Conservation (phyloP, 306 rosid genomes). For the Adenanthera pavonina region DNA sequence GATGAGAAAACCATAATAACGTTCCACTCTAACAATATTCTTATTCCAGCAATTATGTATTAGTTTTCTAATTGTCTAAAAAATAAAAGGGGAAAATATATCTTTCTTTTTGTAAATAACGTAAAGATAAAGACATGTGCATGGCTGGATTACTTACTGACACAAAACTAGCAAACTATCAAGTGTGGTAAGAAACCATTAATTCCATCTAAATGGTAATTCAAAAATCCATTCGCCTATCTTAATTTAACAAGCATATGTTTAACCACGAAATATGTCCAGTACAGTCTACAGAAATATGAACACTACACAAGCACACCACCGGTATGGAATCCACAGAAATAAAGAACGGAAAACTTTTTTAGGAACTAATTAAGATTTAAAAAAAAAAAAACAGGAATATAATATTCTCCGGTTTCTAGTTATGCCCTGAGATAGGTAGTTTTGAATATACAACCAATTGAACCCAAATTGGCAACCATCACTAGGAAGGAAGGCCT, state of each 20-base stretch:
- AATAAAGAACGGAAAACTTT: not conserved
- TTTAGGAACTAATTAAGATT: not conserved
- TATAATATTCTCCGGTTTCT: not conserved
- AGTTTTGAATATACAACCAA: not conserved
- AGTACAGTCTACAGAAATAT: not conserved
- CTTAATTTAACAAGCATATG: not conserved
- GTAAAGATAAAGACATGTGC: not conserved
- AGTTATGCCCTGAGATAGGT: not conserved
- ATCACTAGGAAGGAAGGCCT: not conserved
- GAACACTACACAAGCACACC: not conserved
- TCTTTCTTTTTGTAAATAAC: not conserved
- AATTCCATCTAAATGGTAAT: not conserved
- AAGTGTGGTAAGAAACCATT: not conserved
- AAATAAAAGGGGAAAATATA: not conserved
- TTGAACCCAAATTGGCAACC: not conserved
- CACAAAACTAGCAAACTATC: not conserved
- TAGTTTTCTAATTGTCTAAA: not conserved
- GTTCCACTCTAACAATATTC: not conserved
- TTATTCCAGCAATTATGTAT: not conserved
- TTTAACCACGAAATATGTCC: not conserved
- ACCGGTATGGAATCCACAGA: not conserved
- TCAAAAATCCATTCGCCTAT: not conserved
- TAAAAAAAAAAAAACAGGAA: not conserved
- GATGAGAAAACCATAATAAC: not conserved
- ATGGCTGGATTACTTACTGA: not conserved